Percentiles rank a stretch among this genome's conserved stretches.
These are phyloP conservation scores for Russula lepida DNA, from an alignment of 768 basidiomycete species.

Conservation along the genomic window DNA sequence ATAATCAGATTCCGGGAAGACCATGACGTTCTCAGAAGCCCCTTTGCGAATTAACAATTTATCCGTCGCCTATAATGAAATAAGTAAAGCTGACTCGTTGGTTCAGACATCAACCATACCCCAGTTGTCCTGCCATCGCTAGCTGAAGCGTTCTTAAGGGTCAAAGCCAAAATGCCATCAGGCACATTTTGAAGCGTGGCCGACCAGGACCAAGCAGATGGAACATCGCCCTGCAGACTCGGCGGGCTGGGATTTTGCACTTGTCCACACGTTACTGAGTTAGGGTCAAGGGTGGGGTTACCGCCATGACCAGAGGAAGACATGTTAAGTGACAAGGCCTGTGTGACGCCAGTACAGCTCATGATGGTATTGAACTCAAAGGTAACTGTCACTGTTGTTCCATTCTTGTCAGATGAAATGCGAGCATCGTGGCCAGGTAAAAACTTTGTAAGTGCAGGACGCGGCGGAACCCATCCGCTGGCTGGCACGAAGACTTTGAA, in stretches of 20 bases:
- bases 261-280: conserved; percentile 36
- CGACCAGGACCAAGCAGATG: conserved; percentile 64
- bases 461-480: conserved; percentile 58
- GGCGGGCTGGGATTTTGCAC: conserved; percentile 44
- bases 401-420: conserved; percentile 40
- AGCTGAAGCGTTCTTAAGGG: conserved; percentile 47
- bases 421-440: conserved; percentile 82
- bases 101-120: conserved; percentile 33
- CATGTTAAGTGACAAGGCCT: conserved; percentile 56
- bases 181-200: conserved; percentile 66
- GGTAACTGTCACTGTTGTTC: conserved; percentile 49
- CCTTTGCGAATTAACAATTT: conserved; percentile 81
- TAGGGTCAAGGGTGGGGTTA: conserved; percentile 43
- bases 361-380: conserved; percentile 76
- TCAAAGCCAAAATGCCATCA: conserved; percentile 76
- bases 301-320: conserved; percentile 57
- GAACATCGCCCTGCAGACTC: conserved; percentile 43
- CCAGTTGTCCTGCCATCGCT: conserved; percentile 40
- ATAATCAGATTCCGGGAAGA: conserved; percentile 82
- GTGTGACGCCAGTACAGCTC: conserved; percentile 63
- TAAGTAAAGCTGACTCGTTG: not conserved
- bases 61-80: conserved; percentile 46
- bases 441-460: conserved; percentile 71
- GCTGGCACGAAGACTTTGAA: conserved; percentile 76
- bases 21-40: conserved; percentile 61